Percentiles rank a stretch among this genome's conserved stretches.
Evolutionary conservation across 2,329 filamentous ascomycete species (phyloP).

Genomic region (Aspergillus thermomutatus): DNA sequence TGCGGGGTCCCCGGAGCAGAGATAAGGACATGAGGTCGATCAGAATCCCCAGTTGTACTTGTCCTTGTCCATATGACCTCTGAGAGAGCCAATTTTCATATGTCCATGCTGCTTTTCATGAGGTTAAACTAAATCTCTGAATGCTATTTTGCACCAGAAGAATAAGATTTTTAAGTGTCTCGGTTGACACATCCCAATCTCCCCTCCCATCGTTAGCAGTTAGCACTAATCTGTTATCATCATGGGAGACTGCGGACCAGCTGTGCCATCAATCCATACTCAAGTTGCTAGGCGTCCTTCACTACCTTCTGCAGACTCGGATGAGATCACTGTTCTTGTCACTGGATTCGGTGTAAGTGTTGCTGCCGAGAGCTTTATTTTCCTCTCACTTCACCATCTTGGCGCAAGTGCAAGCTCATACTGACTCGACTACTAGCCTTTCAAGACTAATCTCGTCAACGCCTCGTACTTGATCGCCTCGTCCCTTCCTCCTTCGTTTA

Average conservation of each 20-base stretch:
- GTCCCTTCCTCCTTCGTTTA: slow-evolving; percentile 63
- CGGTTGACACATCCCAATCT: too few relatives aligned
- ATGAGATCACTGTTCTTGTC: slow-evolving; percentile 33
- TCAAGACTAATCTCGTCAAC: slow-evolving; percentile 70
- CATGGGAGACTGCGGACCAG: slow-evolving; percentile 34
- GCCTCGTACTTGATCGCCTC: slow-evolving; percentile 77
- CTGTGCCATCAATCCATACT: slow-evolving; percentile 10
- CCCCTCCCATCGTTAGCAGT: background rate
- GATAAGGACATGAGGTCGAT: too few relatives aligned
- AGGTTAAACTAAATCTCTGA: too few relatives aligned
- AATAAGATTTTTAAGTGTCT: too few relatives aligned
- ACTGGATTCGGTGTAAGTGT: slow-evolving; percentile 38
- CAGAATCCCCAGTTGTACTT: too few relatives aligned
- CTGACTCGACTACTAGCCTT: slow-evolving; percentile 56
- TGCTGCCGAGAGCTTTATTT: background rate
- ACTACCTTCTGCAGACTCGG: slow-evolving; percentile 12
- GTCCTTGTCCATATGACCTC: background rate
- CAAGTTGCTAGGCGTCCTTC: slow-evolving; percentile 13
- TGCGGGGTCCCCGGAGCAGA: background rate
- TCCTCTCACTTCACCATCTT: background rate
- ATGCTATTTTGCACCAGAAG: too few relatives aligned
- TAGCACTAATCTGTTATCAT: background rate
- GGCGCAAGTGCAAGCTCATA: background rate
- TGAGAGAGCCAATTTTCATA: background rate
- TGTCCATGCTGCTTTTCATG: too few relatives aligned